Conservation (phyloP, 108 stramenopile species). For the Skeletonema tropicum region DNA sequence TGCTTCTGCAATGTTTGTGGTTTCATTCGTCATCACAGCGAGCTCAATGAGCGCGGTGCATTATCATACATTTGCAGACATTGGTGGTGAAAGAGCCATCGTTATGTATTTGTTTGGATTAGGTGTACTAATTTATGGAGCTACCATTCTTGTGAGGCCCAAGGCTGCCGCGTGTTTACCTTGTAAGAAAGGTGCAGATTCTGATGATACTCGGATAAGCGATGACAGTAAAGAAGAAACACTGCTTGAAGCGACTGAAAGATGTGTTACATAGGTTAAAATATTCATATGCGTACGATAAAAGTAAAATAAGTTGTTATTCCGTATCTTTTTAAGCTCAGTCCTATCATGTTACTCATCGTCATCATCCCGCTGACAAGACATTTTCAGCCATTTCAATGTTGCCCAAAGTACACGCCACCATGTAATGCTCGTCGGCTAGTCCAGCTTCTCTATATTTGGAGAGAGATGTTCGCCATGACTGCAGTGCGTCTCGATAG, state of each 20-base stretch:
- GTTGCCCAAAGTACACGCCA: slow-evolving; percentile 60
- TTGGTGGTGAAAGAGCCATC: slow-evolving; percentile 45
- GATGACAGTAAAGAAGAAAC: neutral
- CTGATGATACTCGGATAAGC: neutral
- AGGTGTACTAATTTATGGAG: slow-evolving; percentile 62
- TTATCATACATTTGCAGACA: slow-evolving; percentile 70
- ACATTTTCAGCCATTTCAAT: slow-evolving; percentile 64
- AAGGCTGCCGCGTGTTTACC: slow-evolving; percentile 1
- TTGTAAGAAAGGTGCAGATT: neutral
- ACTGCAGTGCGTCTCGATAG: slow-evolving; percentile 51
- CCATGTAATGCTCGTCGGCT: slow-evolving; percentile 58
- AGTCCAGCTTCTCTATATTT: slow-evolving; percentile 57
- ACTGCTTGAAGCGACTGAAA: neutral
- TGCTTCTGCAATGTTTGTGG: slow-evolving; percentile 82
- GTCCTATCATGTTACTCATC: neutral
- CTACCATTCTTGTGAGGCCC: slow-evolving; percentile 53
- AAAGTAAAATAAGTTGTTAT: neutral
- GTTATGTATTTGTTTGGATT: slow-evolving; percentile 77
- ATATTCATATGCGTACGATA: neutral
- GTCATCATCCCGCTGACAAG: slow-evolving; percentile 1
- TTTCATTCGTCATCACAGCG: slow-evolving; percentile 75
- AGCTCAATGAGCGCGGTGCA: slow-evolving; percentile 73
- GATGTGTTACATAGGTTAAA: neutral
- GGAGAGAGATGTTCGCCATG: slow-evolving; percentile 56
- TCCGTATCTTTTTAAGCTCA: neutral